Base-by-base conservation (phyloP, 805 yeast species). In the Myxozyma neotropica region DNA sequence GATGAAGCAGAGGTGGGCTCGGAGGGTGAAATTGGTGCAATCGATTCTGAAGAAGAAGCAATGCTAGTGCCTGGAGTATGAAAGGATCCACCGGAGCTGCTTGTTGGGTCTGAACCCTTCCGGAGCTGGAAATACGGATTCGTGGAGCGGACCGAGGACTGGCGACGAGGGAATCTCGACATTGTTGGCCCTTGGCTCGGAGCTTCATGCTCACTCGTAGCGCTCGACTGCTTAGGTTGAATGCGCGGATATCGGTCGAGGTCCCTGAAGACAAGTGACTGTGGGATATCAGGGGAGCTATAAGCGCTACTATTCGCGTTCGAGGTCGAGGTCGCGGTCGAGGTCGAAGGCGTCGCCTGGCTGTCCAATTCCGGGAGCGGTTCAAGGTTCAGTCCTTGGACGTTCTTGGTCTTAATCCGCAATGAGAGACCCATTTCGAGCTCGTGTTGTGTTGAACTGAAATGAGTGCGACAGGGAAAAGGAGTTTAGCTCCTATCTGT, bases 211-310 rank as follows among this genome's bases (percentile, higher is more conserved):
- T 17, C 43, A 15, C 21, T 8, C 23, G 21, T 3, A 17, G 21
- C 23, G 2, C 21, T 19, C 43, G 12, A 38, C 24, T 27, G 38
- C 26, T 40, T 39, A 12, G 54, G 57, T 33, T 43, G 40, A 27
- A 57, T 36, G n/a, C 49, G 53, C 38, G 62, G 64, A 36, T 61
- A 61, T 17, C 64, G 51, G 52, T 61, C 64, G 23, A 61, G 45
- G 27, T 61, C 62, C n/a, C 62, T 21, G 26, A 61, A 57, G 13
- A 50, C 62, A 3, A 61, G 35, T 13, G 56, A 29, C 38, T 43
- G 26, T 23, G 61, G 64, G 10, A 53, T 48, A 3, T 55, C 59
- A 7, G 57, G 52, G 27, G 52, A 53, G 26, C 39, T 39, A 24
- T 33, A 36, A 17, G 46, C 38, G 27, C 35, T 15, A 40, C 15